These are phyloP conservation scores for Suhomyces xylopsoci DNA, from an alignment of 805 yeast species.

Conservation along the genomic window DNA sequence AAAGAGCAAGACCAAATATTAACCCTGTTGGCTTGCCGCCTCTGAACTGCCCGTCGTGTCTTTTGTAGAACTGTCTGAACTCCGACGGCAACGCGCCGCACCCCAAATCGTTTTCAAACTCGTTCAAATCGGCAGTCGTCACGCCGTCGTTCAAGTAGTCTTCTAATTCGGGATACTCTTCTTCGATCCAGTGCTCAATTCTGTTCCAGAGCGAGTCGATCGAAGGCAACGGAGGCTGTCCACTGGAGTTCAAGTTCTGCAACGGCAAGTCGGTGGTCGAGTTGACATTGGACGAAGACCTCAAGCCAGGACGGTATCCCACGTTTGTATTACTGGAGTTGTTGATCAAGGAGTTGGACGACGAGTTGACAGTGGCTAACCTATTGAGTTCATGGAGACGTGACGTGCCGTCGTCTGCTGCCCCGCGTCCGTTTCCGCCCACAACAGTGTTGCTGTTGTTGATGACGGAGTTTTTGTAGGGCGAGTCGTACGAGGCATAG, in stretches of 20 bases:
- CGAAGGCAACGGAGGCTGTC: conserved; percentile 48
- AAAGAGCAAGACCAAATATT: conserved; percentile 40
- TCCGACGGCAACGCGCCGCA: conserved; percentile 43
- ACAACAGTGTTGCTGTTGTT: conserved; percentile 5
- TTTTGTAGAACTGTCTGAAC: conserved; percentile 43
- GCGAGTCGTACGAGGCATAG: conserved; percentile 52
- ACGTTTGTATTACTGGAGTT: conserved; percentile 15
- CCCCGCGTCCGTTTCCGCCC: conserved; percentile 9
- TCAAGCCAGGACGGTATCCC: conserved; percentile 42
- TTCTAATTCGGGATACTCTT: conserved; percentile 45
- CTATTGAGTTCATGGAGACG: conserved; percentile 36
- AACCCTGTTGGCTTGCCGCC: conserved; percentile 47
- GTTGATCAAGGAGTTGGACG: conserved; percentile 27
- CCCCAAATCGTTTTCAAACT: conserved; percentile 44
- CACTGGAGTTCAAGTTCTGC: conserved; percentile 43
- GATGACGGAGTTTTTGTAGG: conserved; percentile 24
- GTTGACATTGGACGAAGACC: conserved; percentile 40
- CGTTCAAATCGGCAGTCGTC: conserved; percentile 45
- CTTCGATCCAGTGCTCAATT: conserved; percentile 41
- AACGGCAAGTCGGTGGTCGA: conserved; percentile 42
- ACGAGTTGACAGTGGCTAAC: conserved; percentile 21
- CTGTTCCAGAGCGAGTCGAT: conserved; percentile 44
- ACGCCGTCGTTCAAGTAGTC: conserved; percentile 43
- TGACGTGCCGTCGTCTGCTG: conserved; percentile 22
- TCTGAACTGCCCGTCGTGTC: conserved; percentile 45